Base-by-base conservation (phyloP, 805 yeast genomes). In the Starmerella tilneyi region DNA sequence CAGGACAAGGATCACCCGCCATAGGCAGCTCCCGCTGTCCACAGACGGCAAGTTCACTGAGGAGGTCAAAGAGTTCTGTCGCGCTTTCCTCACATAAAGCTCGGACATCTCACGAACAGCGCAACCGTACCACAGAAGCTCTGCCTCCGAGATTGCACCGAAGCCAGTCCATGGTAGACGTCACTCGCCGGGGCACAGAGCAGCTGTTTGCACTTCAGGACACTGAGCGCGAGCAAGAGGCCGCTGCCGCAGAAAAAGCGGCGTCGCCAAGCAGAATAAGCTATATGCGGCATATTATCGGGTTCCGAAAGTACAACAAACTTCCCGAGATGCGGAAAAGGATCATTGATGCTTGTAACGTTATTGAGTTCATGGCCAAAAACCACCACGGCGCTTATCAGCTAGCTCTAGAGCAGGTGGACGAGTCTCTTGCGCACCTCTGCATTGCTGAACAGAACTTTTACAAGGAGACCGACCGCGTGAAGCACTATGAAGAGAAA, bases 241-340 rank as follows among this genome's bases (percentile, higher is more conserved):
- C n/a, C 5, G 5, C 5, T 9, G 21, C 20, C 8, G 40, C 40
- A 6, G 40, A 20, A 5, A 23, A 12, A 22, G 40, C 40, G n/a
- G 30, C 30, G 8, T 11, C 24, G 30, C 40, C 41, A 19, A 38
- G 41, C 19, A 32, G 41, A 11, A 26, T 38, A 15, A 16, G 33
- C 19, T 27, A 17, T 19, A 22, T 38, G 41, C 36, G 45, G 7
- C 48, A 48, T 21, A 20, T 45, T 5, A 9, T 44, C 11, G 54
- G 54, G 12, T 50, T 50, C 32, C 47, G 51, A 13, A 34, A 15
- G 26, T 41, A 49, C 34, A 35, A 43, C 33, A 28, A 23, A 21
- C 24, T 41, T 2, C 19, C 32, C 3, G 26, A 15, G 3, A 4
- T 35, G 9, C 30, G 26, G 1, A 17, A 12, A 12, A 15, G 11